Percentiles rank a stretch among this genome's conserved stretches.
Conservation (phyloP, 305 asterid genomes). For the Rubia peregrina region DNA sequence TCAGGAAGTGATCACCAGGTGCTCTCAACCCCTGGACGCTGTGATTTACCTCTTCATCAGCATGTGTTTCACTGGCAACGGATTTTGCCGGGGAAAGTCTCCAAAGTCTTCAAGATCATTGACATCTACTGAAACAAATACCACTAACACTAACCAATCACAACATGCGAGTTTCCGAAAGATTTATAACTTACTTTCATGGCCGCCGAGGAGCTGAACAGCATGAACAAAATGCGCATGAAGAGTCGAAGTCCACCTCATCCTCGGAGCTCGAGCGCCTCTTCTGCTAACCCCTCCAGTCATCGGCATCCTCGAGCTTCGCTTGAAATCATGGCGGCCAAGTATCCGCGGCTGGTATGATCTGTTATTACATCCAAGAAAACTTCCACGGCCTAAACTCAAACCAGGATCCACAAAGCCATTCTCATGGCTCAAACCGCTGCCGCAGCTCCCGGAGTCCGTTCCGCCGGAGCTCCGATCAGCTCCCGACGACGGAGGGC, state of each 20-base stretch:
- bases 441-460: slow-evolving; percentile 55
- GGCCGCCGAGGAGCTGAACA: slow-evolving; percentile 81
- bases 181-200: slow-evolving; percentile 42
- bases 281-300: slow-evolving; percentile 24
- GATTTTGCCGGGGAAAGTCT: no score
- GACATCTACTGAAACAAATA: no score
- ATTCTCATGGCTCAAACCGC: slow-evolving; percentile 61
- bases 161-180: neutral
- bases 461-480: slow-evolving; percentile 38
- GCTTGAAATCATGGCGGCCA: slow-evolving; percentile 43
- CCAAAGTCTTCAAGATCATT: no score
- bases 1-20: neutral
- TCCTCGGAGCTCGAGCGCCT: slow-evolving; percentile 66
- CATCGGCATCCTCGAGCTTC: slow-evolving; percentile 35
- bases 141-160: neutral
- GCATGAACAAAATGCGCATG: slow-evolving; percentile 87
- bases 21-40: no score
- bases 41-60: no score
- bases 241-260: slow-evolving; percentile 82
- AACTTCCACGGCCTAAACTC: slow-evolving; percentile 31
- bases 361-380: no score
- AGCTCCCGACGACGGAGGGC: slow-evolving; percentile 41
- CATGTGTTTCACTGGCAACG: no score
- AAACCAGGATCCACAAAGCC: slow-evolving; percentile 33
- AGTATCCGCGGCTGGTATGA: slow-evolving; percentile 37